Evolutionary conservation across 2,329 filamentous ascomycete species (phyloP).

Genomic region (Leptographium galeiforme): DNA sequence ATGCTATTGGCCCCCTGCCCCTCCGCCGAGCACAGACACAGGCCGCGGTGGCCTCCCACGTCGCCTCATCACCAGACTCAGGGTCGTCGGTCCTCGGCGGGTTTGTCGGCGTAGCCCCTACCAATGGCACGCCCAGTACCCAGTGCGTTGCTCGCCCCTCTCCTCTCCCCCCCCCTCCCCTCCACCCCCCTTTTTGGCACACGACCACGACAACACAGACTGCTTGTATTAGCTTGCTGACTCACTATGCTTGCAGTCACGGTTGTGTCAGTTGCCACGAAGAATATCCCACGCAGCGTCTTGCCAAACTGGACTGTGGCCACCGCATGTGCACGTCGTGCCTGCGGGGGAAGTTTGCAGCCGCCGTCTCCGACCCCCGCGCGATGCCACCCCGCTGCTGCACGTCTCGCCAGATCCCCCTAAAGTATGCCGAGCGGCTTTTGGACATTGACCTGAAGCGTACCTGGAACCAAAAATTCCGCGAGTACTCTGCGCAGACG

Average conservation of each 20-base stretch:
- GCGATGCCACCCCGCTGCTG: constrained; percentile 84
- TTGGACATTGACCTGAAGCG: constrained; percentile 65
- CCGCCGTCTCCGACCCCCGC: constrained; percentile 62
- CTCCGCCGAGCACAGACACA: constrained; percentile 19
- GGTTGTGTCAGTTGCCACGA: constrained; percentile 64
- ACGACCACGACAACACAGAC: no score
- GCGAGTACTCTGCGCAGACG: constrained; percentile 61
- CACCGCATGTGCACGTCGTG: constrained; percentile 74
- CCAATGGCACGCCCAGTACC: constrained; percentile 13
- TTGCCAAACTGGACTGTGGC: constrained; percentile 60
- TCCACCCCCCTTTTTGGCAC: no score
- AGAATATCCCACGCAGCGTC: constrained; percentile 47
- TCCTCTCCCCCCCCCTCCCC: no score
- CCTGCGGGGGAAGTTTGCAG: constrained; percentile 58
- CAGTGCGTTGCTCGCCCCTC: constrained; percentile 10
- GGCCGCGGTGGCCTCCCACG: constrained; percentile 18
- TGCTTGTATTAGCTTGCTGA: background rate
- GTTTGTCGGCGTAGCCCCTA: constrained; percentile 17
- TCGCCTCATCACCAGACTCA: constrained; percentile 22
- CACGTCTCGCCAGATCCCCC: constrained; percentile 55
- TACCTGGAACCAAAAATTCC: constrained; percentile 67
- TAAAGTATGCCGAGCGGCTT: constrained; percentile 62
- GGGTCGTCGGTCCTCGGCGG: constrained; percentile 22
- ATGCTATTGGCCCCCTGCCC: constrained; percentile 2
- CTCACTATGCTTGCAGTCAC: constrained; percentile 30